These are phyloP conservation scores for Xylaria multiplex DNA, from an alignment of 2,329 filamentous ascomycete species.

Conservation along the genomic window DNA sequence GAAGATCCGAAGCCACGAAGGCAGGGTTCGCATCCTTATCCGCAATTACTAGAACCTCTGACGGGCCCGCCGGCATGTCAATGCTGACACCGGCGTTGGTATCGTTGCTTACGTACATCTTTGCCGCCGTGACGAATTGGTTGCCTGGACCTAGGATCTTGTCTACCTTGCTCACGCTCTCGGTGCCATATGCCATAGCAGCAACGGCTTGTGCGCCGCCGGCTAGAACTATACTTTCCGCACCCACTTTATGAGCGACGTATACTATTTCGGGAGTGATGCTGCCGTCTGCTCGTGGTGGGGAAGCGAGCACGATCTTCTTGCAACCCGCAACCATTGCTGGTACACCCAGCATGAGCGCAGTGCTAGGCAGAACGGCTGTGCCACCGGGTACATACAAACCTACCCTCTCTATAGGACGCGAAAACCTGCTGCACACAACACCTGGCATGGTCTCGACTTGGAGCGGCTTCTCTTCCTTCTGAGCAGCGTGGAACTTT, in stretches of 20 bases:
- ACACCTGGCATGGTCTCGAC: slow-evolving; percentile 99
- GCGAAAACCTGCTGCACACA: slow-evolving; percentile 89
- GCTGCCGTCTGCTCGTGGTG: slow-evolving; percentile 86
- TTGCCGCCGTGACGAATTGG: slow-evolving; percentile 97
- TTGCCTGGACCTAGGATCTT: slow-evolving; percentile 98
- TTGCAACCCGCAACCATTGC: slow-evolving; percentile 97
- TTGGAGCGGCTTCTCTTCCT: slow-evolving; percentile 80
- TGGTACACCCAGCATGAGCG: slow-evolving; percentile 96
- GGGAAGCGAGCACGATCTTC: slow-evolving; percentile 92
- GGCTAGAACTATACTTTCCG: slow-evolving; percentile 93
- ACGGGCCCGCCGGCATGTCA: slow-evolving; percentile 97
- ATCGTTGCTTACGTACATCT: slow-evolving; percentile 98
- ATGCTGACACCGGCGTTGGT: slow-evolving; percentile 95
- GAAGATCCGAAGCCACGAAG: slow-evolving; percentile 93
- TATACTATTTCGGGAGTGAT: slow-evolving; percentile 98
- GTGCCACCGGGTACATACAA: slow-evolving; percentile 96
- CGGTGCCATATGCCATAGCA: slow-evolving; percentile 96
- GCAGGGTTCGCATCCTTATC: slow-evolving; percentile 89
- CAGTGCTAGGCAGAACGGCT: slow-evolving; percentile 94
- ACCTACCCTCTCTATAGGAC: slow-evolving; percentile 95
- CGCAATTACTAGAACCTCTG: slow-evolving; percentile 95
- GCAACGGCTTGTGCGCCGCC: slow-evolving; percentile 96
- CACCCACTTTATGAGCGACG: slow-evolving; percentile 94
- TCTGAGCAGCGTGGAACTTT: slow-evolving; percentile 92
- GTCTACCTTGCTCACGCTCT: slow-evolving; percentile 94